phyloP scores from a whole-genome alignment of 257 asterid genomes.

The Lantana camara region DNA sequence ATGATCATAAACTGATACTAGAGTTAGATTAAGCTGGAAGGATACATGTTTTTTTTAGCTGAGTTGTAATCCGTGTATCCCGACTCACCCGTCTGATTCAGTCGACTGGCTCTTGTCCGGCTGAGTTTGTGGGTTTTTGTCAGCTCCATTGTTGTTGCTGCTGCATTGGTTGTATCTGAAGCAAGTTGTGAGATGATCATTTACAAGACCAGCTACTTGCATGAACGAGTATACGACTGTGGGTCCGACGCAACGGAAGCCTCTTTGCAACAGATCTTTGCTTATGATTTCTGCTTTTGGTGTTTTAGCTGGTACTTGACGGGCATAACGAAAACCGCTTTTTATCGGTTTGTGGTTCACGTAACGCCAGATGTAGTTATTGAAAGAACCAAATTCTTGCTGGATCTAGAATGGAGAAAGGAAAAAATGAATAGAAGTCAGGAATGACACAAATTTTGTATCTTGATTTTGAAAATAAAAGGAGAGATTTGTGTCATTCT shows the following conservation, averaged over 20 bases:
- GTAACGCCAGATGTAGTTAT: conserved; percentile 73
- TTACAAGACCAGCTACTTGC: conserved; percentile 77
- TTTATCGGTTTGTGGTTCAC: conserved; percentile 56
- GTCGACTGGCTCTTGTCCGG: conserved; percentile 12
- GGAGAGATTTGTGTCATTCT: too few relatives aligned
- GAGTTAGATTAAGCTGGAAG: conserved; percentile 18
- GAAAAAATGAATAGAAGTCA: not conserved
- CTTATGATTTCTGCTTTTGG: conserved; percentile 80
- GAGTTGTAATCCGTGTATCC: not conserved
- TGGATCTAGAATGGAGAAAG: conserved; percentile 50
- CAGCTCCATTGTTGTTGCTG: conserved; percentile 22
- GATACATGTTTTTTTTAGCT: not conserved
- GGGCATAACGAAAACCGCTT: conserved; percentile 52
- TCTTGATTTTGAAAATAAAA: too few relatives aligned
- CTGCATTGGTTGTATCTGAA: conserved; percentile 61
- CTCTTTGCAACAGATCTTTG: conserved; percentile 77
- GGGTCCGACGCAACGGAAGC: conserved; percentile 76
- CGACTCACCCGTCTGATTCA: not conserved
- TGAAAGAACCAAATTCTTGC: conserved; percentile 76
- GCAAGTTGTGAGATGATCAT: conserved; percentile 69
- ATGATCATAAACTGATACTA: not conserved
- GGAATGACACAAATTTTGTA: not conserved
- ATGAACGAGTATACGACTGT: conserved; percentile 75
- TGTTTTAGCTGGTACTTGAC: conserved; percentile 75
- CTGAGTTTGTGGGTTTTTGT: conserved; percentile 23